Evolutionary conservation across 768 basidiomycete genomes (phyloP), one percentile per base, ranked within the genome.

Genomic region (Rhizopogon vesiculosus): DNA sequence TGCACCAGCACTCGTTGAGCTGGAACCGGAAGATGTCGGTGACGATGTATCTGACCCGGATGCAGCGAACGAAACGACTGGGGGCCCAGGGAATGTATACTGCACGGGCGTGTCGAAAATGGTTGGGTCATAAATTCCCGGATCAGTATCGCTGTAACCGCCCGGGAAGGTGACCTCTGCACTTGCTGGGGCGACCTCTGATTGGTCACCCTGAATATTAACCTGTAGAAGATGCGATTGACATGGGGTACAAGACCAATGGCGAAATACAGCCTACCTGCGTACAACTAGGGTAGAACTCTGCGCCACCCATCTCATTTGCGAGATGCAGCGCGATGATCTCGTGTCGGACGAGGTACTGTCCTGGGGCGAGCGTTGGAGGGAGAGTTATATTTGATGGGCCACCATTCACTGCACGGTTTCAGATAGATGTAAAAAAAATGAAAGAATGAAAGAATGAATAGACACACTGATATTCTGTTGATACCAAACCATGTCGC

Each of bases 211-310:
- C 2, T 76, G 70, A 39, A 91, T 67, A 40, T 65, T 71, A 58
- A 87, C 65, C 69, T 85, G 79, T 5, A 38, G 46, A 19, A 12
- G 12, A 19, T 13, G n/a, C 5, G 9, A 53, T 39, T 12, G 46
- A 29, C n/a, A 38, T 49, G 48, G 7, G 3, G 41, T 52, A 39
- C 8, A 42, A 49, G 22, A 42, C 18, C 33, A n/a, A 3, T 18
- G 25, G 31, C 42, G 8, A 41, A 5, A 31, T 8, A n/a, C 22
- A 50, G 55, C 18, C 28, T 50, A 70, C 68, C 66, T 81, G 80
- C 3, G 79, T 75, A 67, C 90, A 93, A 28, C 81, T 80, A 0
- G 87, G 84, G 66, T 93, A 93, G 70, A 91, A 92, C 70, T 93
- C 90, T 1, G 87, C 89, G 18, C 86, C 87, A 5, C 84, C 83